Evolutionary conservation across 1,284 basidiomycete species (phyloP).

Genomic region (Retiboletus flavoniger): DNA sequence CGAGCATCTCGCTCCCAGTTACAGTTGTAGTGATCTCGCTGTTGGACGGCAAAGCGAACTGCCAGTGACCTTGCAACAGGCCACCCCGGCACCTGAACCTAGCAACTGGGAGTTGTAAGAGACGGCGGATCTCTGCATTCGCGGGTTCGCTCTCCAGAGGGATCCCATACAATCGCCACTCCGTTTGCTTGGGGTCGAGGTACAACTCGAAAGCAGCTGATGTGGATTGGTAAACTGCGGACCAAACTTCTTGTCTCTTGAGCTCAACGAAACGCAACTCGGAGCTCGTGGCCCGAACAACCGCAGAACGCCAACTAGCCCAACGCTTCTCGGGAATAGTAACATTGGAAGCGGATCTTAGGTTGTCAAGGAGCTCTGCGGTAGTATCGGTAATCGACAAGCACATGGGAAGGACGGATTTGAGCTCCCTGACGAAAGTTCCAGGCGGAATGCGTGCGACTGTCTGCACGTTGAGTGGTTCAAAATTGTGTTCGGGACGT

Average conservation of each 20-base stretch:
- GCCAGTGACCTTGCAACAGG: slow-evolving; percentile 76
- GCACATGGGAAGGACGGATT: slow-evolving; percentile 86
- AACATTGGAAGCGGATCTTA: slow-evolving; percentile 47
- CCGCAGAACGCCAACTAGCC: slow-evolving; percentile 67
- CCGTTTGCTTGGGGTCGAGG: slow-evolving; percentile 73
- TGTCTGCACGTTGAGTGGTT: slow-evolving; percentile 48
- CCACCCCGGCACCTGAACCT: slow-evolving; percentile 62
- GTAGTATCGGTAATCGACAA: slow-evolving; percentile 61
- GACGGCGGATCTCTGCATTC: slow-evolving; percentile 74
- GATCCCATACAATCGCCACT: slow-evolving; percentile 84
- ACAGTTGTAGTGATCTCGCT: slow-evolving; percentile 60
- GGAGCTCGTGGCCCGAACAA: slow-evolving; percentile 57
- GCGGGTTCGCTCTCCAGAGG: slow-evolving; percentile 70
- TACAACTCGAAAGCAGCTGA: slow-evolving; percentile 73
- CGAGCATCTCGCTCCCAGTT: slow-evolving; percentile 65
- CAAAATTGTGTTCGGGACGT: slow-evolving; percentile 82
- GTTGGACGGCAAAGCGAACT: slow-evolving; percentile 74
- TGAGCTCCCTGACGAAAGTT: slow-evolving; percentile 74
- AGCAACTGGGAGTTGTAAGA: slow-evolving; percentile 76
- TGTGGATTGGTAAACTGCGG: slow-evolving; percentile 74
- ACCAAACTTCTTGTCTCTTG: slow-evolving; percentile 88
- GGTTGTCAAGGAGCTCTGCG: slow-evolving; percentile 49
- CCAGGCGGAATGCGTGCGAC: slow-evolving; percentile 64
- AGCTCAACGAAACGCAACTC: slow-evolving; percentile 85
- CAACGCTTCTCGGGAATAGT: slow-evolving; percentile 55